phyloP scores from a whole-genome alignment of 495 filamentous ascomycete genomes.

The Xylaria flabelliformis region DNA sequence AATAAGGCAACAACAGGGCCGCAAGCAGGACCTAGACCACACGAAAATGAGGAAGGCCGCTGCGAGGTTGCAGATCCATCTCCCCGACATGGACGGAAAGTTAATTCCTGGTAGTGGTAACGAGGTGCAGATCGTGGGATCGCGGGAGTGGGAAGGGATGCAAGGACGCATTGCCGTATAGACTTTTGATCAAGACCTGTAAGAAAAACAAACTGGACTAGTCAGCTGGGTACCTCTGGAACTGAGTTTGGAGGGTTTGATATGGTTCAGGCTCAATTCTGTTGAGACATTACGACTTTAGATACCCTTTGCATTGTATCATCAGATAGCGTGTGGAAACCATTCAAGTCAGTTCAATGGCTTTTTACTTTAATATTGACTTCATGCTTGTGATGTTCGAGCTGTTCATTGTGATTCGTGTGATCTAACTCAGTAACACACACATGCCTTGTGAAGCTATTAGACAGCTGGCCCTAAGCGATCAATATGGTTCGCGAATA shows the following conservation, averaged over 20 bases:
- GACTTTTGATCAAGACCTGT: slow-evolving; percentile 14
- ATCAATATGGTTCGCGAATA: neutral
- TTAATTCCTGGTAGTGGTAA: slow-evolving; percentile 31
- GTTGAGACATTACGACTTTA: slow-evolving; percentile 18
- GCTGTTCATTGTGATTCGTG: slow-evolving; percentile 7
- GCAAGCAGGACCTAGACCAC: slow-evolving; percentile 30
- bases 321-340: slow-evolving; percentile 16
- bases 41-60: slow-evolving; percentile 48
- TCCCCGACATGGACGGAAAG: slow-evolving; percentile 51
- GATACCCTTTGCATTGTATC: slow-evolving; percentile 34
- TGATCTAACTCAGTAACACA: neutral
- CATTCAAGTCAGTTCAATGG: slow-evolving; percentile 1
- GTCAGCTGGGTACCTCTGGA: neutral
- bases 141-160: slow-evolving; percentile 51
- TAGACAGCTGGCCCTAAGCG: neutral
- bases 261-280: neutral
- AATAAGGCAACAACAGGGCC: slow-evolving; percentile 33
- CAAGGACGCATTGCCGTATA: slow-evolving; percentile 22
- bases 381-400: neutral
- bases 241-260: neutral
- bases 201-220: neutral
- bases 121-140: slow-evolving; percentile 50
- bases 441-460: neutral
- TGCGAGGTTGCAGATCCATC: slow-evolving; percentile 53
- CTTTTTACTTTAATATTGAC: slow-evolving; percentile 4